These are phyloP conservation scores for Aaosphaeria arxii DNA, from an alignment of 2,329 filamentous ascomycete species.

Conservation along the genomic window DNA sequence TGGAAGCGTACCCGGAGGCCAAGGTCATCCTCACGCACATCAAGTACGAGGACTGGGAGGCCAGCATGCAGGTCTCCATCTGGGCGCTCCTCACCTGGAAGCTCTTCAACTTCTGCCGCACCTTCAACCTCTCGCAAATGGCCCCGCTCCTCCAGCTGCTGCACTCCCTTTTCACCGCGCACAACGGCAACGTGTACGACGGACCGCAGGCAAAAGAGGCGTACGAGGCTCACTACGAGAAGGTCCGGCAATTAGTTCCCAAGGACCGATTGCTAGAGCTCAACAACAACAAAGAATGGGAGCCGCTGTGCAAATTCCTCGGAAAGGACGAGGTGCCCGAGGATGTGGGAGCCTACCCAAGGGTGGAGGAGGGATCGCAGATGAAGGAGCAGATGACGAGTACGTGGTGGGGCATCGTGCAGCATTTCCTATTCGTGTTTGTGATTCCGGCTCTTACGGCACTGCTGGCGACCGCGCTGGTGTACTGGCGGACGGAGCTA, in stretches of 20 bases:
- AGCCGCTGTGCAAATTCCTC: constrained; percentile 26
- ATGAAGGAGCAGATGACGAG: constrained; percentile 16
- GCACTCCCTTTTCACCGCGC: constrained; percentile 18
- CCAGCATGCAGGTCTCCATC: constrained; percentile 21
- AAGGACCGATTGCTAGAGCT: constrained; percentile 22
- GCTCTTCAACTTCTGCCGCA: constrained; percentile 15
- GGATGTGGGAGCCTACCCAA: constrained; percentile 17
- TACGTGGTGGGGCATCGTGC: constrained; percentile 19
- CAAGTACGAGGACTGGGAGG: constrained; percentile 23
- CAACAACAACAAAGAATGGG: constrained; percentile 21
- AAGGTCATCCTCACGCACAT: constrained; percentile 33
- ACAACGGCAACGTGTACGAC: constrained; percentile 22
- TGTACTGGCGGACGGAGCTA: neutral
- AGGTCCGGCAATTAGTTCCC: constrained; percentile 19
- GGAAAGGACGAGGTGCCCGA: constrained; percentile 8
- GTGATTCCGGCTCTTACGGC: constrained; percentile 5
- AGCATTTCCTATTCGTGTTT: constrained; percentile 16
- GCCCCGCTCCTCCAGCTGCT: constrained; percentile 20
- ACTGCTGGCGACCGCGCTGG: neutral
- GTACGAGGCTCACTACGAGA: constrained; percentile 22
- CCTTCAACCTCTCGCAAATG: constrained; percentile 17
- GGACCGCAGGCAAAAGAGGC: constrained; percentile 16
- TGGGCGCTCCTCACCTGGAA: constrained; percentile 23
- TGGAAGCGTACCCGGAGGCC: constrained; percentile 30
- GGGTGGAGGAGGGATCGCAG: constrained; percentile 15